Evolutionary conservation across 306 rosid genomes (phyloP).

Genomic region (Vigna angularis): DNA sequence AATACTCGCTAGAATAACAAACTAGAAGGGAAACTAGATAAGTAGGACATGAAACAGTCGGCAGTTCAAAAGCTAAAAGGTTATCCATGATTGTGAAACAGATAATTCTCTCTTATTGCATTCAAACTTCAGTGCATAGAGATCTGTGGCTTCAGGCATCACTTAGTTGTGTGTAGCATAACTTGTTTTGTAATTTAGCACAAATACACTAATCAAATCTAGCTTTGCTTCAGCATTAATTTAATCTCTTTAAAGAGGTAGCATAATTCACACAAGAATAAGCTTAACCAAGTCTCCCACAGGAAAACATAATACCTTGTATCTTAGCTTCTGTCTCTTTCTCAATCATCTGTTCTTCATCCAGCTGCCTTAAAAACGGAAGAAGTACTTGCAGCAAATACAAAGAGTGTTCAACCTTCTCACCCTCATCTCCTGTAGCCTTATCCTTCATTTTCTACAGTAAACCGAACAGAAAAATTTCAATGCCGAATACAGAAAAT

Average conservation of each 20-base stretch:
- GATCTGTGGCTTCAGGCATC: neutral
- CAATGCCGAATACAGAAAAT: neutral
- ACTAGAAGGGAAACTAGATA: neutral
- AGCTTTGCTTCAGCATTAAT: neutral
- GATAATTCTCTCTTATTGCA: neutral
- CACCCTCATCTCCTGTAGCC: neutral
- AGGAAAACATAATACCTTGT: slow-evolving; percentile 57
- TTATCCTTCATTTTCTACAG: slow-evolving; percentile 42
- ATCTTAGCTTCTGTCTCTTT: slow-evolving; percentile 63
- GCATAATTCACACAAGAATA: neutral
- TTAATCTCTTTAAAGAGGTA: neutral
- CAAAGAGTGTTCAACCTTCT: slow-evolving; percentile 48
- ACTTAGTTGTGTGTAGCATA: slow-evolving; percentile 4
- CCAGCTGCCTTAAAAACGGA: slow-evolving; percentile 64
- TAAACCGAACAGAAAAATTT: slow-evolving; percentile 16
- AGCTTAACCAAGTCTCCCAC: neutral
- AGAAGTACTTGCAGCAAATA: slow-evolving; percentile 64
- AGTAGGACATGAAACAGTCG: neutral
- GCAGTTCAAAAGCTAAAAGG: slow-evolving; percentile 5
- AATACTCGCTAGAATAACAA: neutral
- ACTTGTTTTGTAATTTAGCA: neutral
- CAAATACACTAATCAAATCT: slow-evolving; percentile 6
- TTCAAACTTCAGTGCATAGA: slow-evolving; percentile 12
- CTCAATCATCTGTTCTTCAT: slow-evolving; percentile 72
- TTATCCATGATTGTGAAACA: neutral